Conservation (phyloP, 1,284 basidiomycete species). For the Cryptococcus neoformans region DNA sequence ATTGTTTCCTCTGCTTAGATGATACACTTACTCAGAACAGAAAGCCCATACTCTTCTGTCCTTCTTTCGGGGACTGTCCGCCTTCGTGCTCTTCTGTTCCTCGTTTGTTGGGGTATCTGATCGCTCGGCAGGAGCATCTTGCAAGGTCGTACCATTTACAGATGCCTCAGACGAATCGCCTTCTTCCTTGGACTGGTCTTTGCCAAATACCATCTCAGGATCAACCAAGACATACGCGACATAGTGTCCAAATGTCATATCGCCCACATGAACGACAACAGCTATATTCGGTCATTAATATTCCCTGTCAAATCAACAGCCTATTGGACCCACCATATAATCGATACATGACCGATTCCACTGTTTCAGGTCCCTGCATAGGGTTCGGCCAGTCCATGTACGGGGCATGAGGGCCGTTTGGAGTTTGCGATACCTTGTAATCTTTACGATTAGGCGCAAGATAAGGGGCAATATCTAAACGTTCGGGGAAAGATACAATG, state of each 20-base stretch:
- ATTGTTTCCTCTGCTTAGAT: not conserved
- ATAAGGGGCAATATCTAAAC: conserved; percentile 68
- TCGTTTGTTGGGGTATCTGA: not conserved
- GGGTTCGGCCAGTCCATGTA: conserved; percentile 47
- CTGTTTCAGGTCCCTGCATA: conserved; percentile 37
- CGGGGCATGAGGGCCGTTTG: conserved; percentile 33
- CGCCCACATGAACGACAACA: conserved; percentile 84
- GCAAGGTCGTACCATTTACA: not conserved
- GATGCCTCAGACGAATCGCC: not conserved
- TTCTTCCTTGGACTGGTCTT: not conserved
- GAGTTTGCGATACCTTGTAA: conserved; percentile 40
- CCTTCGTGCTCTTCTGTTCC: conserved; percentile 1
- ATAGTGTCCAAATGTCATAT: conserved; percentile 84
- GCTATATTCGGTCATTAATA: conserved; percentile 47
- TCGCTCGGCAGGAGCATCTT: not conserved
- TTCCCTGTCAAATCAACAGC: not conserved
- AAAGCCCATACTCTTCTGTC: conserved; percentile 77
- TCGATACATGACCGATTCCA: conserved; percentile 43
- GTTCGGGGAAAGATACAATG: conserved; percentile 80
- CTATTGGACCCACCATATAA: conserved; percentile 38
- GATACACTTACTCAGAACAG: conserved; percentile 58
- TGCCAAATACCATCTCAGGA: conserved; percentile 35
- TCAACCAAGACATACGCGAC: conserved; percentile 60
- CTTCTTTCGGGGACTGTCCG: conserved; percentile 12
- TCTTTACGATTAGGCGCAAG: conserved; percentile 64